Conservation (phyloP, 1,139 yeast genomes). For the Blastobotrys illinoisensis region DNA sequence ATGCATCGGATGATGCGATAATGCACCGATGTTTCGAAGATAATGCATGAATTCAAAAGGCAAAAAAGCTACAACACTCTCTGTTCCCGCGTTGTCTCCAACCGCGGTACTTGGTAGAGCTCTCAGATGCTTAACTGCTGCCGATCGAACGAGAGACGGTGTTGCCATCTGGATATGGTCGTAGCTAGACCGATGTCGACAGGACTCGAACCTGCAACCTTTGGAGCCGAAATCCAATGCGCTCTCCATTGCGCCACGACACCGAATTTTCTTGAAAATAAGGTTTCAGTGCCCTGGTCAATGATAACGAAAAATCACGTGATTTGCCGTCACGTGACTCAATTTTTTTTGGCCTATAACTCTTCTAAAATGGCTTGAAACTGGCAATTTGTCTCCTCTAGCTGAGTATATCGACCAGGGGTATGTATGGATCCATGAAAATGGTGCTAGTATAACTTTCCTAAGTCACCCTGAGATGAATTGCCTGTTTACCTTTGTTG, state of each 20-base stretch:
- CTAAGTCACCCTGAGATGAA: too few relatives aligned
- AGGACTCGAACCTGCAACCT: slow-evolving; percentile 16
- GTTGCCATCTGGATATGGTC: not conserved
- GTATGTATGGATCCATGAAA: too few relatives aligned
- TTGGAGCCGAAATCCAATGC: slow-evolving; percentile 19
- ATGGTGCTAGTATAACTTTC: too few relatives aligned
- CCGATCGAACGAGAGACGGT: not conserved
- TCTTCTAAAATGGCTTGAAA: too few relatives aligned
- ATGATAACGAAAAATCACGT: not conserved
- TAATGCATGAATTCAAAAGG: not conserved
- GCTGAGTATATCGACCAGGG: too few relatives aligned
- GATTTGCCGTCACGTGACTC: not conserved
- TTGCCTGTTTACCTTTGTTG: too few relatives aligned
- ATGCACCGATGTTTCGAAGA: not conserved
- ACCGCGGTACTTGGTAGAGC: not conserved
- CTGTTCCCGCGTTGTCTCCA: not conserved
- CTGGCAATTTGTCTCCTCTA: too few relatives aligned
- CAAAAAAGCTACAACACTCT: not conserved
- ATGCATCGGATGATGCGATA: too few relatives aligned
- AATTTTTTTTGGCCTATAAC: too few relatives aligned
- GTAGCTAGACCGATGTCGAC: slow-evolving; percentile 11
- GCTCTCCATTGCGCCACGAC: slow-evolving; percentile 21
- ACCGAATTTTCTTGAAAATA: slow-evolving; percentile 15
- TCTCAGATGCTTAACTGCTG: not conserved
- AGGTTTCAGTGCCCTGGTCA: not conserved